These are phyloP conservation scores for Talaromyces sp. DNA, from an alignment of 2,329 filamentous ascomycete species.

Conservation along the genomic window DNA sequence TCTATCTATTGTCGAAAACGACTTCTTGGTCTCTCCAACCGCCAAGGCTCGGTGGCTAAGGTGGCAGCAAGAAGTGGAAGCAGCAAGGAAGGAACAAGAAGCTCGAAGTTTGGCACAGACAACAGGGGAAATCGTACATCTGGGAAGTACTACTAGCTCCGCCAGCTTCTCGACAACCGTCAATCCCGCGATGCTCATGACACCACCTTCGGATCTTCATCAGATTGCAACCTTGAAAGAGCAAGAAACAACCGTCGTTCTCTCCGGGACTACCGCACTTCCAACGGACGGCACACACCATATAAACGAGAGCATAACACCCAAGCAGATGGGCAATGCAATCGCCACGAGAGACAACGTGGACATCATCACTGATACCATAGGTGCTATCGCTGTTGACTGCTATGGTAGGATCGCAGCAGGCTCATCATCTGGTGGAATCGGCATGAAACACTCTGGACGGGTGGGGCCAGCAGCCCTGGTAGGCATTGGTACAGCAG, in stretches of 20 bases:
- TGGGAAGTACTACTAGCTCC: conserved; percentile 23
- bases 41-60: conserved; percentile 73
- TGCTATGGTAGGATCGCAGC: conserved; percentile 82
- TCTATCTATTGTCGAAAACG: conserved; percentile 68
- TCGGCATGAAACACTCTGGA: conserved; percentile 95
- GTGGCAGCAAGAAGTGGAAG: conserved; percentile 69
- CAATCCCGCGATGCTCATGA: conserved; percentile 25
- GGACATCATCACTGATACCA: conserved; percentile 82
- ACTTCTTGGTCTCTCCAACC: conserved; percentile 73
- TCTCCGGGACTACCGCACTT: not conserved
- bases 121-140: conserved; percentile 23
- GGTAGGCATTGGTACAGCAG: conserved; percentile 83
- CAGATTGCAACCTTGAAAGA: conserved; percentile 3
- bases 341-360: conserved; percentile 24
- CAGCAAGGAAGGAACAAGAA: conserved; percentile 49
- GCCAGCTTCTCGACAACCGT: conserved; percentile 24
- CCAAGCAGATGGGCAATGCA: not conserved
- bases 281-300: conserved; percentile 14
- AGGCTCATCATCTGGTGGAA: conserved; percentile 92
- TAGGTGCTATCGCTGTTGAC: conserved; percentile 93
- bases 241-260: not conserved
- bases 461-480: conserved; percentile 89
- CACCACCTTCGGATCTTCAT: conserved; percentile 22
- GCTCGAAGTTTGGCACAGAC: conserved; percentile 21
- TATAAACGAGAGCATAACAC: not conserved